Evolutionary conservation across 2,329 filamentous ascomycete species (phyloP).

Genomic region (Colletotrichum cuscutae): DNA sequence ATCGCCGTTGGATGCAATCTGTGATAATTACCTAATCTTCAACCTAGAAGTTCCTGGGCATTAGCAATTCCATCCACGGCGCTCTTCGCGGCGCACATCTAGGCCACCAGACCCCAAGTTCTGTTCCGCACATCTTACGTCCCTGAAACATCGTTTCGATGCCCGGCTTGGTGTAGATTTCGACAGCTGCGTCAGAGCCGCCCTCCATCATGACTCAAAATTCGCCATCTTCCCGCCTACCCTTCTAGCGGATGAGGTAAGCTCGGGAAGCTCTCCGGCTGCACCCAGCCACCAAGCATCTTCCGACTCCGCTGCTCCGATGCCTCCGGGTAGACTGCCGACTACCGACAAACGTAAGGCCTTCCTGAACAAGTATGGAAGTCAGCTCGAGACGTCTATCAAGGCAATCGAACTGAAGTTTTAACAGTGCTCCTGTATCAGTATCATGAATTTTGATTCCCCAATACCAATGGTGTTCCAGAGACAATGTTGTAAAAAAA

Average conservation of each 20-base stretch:
- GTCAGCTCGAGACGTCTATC: no score
- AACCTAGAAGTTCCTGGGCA: background rate
- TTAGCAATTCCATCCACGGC: background rate
- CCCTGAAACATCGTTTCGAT: constrained; percentile 17
- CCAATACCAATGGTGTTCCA: no score
- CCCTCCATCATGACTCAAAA: constrained; percentile 34
- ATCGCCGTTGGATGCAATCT: background rate
- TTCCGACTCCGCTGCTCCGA: background rate
- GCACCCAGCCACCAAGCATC: background rate
- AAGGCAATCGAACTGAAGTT: no score
- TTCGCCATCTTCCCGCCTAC: background rate
- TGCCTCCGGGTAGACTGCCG: no score
- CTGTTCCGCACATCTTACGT: constrained; percentile 15
- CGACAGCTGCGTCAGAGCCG: constrained; percentile 19
- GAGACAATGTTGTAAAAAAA: background rate
- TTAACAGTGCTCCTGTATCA: no score
- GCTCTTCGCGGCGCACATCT: background rate
- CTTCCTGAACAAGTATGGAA: background rate
- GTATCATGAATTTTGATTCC: no score
- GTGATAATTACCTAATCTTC: constrained; percentile 20
- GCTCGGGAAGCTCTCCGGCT: background rate
- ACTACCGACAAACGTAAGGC: background rate
- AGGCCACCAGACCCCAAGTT: background rate
- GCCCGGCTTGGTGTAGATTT: background rate
- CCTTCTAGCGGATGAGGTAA: background rate